These are phyloP conservation scores for Yamagishiella unicocca DNA, from an alignment of 139 green algal species.

Conservation along the genomic window DNA sequence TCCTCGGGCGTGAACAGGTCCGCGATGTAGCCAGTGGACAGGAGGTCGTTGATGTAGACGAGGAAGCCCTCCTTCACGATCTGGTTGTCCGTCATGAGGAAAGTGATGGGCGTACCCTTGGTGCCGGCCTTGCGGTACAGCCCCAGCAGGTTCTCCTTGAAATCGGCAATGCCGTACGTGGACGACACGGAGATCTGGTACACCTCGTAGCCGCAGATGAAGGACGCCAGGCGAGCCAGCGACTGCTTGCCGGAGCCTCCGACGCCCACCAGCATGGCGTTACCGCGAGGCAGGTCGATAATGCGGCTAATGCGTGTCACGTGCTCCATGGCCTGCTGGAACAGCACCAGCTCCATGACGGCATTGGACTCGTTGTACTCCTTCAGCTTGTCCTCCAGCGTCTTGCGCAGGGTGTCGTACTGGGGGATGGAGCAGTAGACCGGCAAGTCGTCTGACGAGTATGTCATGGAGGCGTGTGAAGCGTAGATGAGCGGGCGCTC, in stretches of 20 bases:
- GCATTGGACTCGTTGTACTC: slow-evolving; percentile 96
- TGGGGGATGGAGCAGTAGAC: slow-evolving; percentile 71
- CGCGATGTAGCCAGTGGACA: slow-evolving; percentile 88
- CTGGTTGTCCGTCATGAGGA: slow-evolving; percentile 86
- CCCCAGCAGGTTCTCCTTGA: slow-evolving; percentile 91
- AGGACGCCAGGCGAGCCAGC: slow-evolving; percentile 79
- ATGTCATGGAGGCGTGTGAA: slow-evolving; percentile 43
- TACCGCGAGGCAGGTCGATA: slow-evolving; percentile 85
- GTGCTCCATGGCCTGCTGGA: slow-evolving; percentile 94
- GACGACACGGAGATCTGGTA: slow-evolving; percentile 87
- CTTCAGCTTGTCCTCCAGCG: slow-evolving; percentile 80
- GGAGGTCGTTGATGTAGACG: slow-evolving; percentile 92
- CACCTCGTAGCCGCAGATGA: slow-evolving; percentile 86
- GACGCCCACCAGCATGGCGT: slow-evolving; percentile 92
- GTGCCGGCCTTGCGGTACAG: slow-evolving; percentile 89
- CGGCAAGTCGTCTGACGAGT: slow-evolving; percentile 53
- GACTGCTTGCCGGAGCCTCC: slow-evolving; percentile 90
- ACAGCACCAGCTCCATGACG: slow-evolving; percentile 92
- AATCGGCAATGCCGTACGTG: slow-evolving; percentile 86
- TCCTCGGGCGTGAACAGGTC: slow-evolving; percentile 92
- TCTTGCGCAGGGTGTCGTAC: slow-evolving; percentile 86
- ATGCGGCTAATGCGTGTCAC: slow-evolving; percentile 89
- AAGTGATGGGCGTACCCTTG: slow-evolving; percentile 89
- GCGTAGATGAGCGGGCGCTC: slow-evolving; percentile 78
- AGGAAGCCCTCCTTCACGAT: slow-evolving; percentile 91